These are phyloP conservation scores for Primulina eburnea DNA, from an alignment of 257 asterid species.

Conservation along the genomic window DNA sequence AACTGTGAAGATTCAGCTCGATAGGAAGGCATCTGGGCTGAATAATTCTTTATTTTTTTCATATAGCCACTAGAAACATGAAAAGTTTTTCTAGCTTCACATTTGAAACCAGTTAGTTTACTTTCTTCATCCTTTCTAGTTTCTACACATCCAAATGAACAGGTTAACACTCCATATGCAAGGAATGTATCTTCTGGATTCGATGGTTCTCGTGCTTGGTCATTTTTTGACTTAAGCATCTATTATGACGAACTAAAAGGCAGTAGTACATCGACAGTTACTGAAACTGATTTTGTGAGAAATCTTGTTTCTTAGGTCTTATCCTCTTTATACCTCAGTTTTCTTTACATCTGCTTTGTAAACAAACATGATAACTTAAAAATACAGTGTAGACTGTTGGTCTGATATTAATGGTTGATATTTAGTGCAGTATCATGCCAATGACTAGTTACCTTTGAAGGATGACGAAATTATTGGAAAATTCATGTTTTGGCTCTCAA, in stretches of 20 bases:
- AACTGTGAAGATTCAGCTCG: conserved; percentile 57
- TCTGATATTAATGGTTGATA: conserved; percentile 8
- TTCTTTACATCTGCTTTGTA: not conserved
- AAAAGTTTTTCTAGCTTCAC: not conserved
- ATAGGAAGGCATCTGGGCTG: conserved; percentile 39
- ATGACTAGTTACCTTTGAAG: conserved; percentile 47
- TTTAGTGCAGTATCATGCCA: conserved; percentile 56
- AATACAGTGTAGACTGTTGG: not conserved
- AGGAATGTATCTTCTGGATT: conserved; percentile 50
- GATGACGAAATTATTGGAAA: conserved; percentile 52
- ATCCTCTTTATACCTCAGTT: not conserved
- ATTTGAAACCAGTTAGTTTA: not conserved
- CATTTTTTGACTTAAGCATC: conserved; percentile 50
- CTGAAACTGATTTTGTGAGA: conserved; percentile 57
- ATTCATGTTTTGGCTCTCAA: conserved; percentile 47
- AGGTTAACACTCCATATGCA: conserved; percentile 55
- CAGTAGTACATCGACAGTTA: conserved; percentile 34
- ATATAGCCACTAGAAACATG: not conserved
- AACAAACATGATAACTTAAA: not conserved
- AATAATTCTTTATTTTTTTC: not conserved
- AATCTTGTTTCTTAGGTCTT: not conserved
- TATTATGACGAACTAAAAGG: conserved; percentile 44
- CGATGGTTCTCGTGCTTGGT: conserved; percentile 45
- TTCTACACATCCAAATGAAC: conserved; percentile 2
- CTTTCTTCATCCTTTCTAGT: not conserved